phyloP scores from a whole-genome alignment of 257 asterid species.

The Anisodus acutangulus region DNA sequence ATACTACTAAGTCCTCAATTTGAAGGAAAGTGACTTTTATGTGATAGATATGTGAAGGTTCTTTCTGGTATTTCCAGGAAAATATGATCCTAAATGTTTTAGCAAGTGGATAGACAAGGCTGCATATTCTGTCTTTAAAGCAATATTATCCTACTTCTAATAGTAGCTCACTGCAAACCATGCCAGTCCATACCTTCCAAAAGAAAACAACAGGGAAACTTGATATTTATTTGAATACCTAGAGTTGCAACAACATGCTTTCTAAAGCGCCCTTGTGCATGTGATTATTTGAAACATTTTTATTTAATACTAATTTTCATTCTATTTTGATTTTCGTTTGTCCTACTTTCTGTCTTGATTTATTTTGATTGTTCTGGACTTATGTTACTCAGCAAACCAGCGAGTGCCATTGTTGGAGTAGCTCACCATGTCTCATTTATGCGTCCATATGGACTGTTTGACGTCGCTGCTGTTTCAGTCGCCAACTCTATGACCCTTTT shows the following conservation, averaged over 20 bases:
- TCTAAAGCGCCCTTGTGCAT: neutral
- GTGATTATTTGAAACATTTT: slow-evolving; percentile 8
- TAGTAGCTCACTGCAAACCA: neutral
- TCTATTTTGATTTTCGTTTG: slow-evolving; percentile 11
- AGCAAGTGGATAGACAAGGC: neutral
- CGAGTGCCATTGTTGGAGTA: slow-evolving; percentile 73
- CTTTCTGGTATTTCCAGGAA: neutral
- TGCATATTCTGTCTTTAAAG: slow-evolving; percentile 17
- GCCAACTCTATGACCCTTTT: slow-evolving; percentile 69
- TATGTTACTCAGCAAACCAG: slow-evolving; percentile 48
- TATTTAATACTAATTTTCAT: neutral
- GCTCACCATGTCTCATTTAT: slow-evolving; percentile 93
- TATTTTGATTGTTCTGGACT: slow-evolving; percentile 24
- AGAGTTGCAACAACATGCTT: slow-evolving; percentile 11
- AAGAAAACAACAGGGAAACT: neutral
- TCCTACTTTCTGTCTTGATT: slow-evolving; percentile 5
- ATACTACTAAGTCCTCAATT: slow-evolving; percentile 9
- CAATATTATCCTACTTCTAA: slow-evolving; percentile 15
- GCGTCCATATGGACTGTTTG: slow-evolving; percentile 94
- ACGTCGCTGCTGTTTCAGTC: slow-evolving; percentile 74
- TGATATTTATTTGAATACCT: neutral
- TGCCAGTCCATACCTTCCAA: slow-evolving; percentile 22
- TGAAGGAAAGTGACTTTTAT: slow-evolving; percentile 14
- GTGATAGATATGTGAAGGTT: slow-evolving; percentile 2
- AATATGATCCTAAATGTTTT: neutral